Evolutionary conservation across 2,329 filamentous ascomycete species (phyloP), one percentile per base, ranked within the genome.

Genomic region (Scorias spongiosa): DNA sequence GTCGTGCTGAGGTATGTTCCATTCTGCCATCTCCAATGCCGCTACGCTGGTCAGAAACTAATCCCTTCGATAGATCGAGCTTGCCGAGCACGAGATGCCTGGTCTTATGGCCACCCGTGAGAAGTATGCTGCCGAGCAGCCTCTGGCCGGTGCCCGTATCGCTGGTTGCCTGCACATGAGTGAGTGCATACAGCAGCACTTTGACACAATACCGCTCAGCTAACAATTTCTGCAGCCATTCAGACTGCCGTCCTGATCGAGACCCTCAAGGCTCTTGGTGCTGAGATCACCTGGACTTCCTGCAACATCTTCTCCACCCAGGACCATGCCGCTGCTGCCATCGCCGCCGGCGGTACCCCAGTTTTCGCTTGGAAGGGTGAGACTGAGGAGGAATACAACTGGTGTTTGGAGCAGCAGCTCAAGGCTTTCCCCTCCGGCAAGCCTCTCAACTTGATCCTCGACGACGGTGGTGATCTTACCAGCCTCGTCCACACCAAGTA

Each of bases 301-400:
- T 98, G 91, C 83, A 96, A 98, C 80, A 96, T 98, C 71, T 98
- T 95, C 82, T 91, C 84, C 66, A 96, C 89, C 59, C 89, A 95
- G 71, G 91, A 96, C 72, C 89, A 96, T 72, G 91, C 91, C 60
- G 91, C 91, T 44, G 88, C 91, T 55, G 91, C 91, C 66, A 95
- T 98, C 71, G 91, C 91, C 57, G 91, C 89, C 46, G 74, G 80
- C 44, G 91, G 89, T 66, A 82, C 93, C 54, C 88, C 89, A 60
- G 89, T 98, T 59, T 82, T 82, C 62, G 78, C 78, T 58, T 82
- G 78, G 78, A 82, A 82, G 69, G 78, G 88, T 63, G 91, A 98
- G 84, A 94, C 89, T 58, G 91, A 98, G 72, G 91, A 96, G 74
- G 91, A 96, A 76, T 98, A 96, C 80, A 78, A 93, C 70, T 96